Conservation (phyloP, 176 grass and related monocot genomes). For the Triticum dicoccoides region DNA sequence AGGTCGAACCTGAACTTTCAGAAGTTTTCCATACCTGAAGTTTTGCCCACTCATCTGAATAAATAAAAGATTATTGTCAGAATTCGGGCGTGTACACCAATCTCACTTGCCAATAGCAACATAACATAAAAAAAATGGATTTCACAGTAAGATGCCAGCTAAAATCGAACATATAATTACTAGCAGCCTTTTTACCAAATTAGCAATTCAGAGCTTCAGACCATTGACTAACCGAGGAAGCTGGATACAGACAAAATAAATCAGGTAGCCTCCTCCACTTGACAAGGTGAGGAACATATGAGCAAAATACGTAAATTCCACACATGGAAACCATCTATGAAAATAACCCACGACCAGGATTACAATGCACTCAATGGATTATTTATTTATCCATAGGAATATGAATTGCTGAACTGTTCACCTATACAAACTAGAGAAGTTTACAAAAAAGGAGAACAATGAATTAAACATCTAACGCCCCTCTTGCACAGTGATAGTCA, state of each 20-base stretch:
- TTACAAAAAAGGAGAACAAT: neutral
- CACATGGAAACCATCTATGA: neutral
- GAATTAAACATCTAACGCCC: slow-evolving; percentile 3
- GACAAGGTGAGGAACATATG: neutral
- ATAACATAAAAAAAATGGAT: neutral
- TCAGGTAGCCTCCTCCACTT: slow-evolving; percentile 1
- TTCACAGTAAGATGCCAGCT: neutral
- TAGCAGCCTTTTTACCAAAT: neutral
- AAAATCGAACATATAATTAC: neutral
- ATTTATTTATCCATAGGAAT: neutral
- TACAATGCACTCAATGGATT: neutral
- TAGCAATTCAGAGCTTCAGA: neutral
- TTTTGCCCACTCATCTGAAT: neutral
- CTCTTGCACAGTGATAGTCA: neutral
- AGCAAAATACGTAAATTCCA: neutral
- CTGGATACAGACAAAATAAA: neutral
- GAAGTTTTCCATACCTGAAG: neutral
- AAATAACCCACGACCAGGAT: neutral
- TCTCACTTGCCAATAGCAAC: neutral
- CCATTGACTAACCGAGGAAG: neutral
- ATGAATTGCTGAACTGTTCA: neutral
- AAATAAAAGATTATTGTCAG: neutral
- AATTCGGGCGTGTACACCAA: neutral
- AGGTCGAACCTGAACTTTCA: neutral
- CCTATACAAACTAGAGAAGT: neutral